Conservation (phyloP, 1,284 basidiomycete species). For the Rhodotorula sp. region DNA sequence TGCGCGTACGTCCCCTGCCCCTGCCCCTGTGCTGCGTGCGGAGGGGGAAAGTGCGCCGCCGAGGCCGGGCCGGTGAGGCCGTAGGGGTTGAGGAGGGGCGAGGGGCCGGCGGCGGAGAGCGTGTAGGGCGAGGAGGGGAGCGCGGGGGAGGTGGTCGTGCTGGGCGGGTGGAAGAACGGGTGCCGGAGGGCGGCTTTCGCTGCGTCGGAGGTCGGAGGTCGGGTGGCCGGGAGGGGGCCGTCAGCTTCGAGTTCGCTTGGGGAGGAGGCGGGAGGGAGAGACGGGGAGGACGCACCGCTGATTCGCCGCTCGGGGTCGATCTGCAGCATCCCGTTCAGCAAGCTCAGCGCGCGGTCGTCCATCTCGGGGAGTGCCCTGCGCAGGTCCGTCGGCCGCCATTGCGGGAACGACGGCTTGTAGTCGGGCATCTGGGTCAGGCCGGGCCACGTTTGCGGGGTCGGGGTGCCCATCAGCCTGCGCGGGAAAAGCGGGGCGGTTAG, state of each 20-base stretch:
- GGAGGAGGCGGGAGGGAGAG: neutral
- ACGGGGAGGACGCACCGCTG: conserved; percentile 54
- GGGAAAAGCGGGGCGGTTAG: neutral
- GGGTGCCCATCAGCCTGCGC: conserved; percentile 83
- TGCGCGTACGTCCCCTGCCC: conserved; percentile 7
- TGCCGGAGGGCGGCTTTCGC: conserved; percentile 83
- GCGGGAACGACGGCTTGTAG: conserved; percentile 95
- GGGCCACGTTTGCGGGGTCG: conserved; percentile 86
- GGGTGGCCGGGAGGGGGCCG: neutral
- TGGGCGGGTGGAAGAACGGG: conserved; percentile 64
- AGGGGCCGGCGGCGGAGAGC: neutral
- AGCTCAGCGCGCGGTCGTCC: conserved; percentile 65
- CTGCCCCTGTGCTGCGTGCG: conserved; percentile 5
- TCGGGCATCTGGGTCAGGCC: conserved; percentile 86
- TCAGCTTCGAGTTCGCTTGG: neutral
- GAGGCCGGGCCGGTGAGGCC: neutral
- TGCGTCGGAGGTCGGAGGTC: neutral
- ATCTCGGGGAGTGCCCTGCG: conserved; percentile 68
- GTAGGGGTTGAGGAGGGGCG: conserved; percentile 19
- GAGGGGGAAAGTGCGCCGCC: neutral
- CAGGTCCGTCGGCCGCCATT: conserved; percentile 72
- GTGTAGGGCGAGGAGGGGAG: neutral
- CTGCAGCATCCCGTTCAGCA: conserved; percentile 76
- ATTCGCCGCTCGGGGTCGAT: conserved; percentile 94
- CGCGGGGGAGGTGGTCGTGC: conserved; percentile 1